Conservation (phyloP, 768 basidiomycete species). For the Galerina sulciceps region DNA sequence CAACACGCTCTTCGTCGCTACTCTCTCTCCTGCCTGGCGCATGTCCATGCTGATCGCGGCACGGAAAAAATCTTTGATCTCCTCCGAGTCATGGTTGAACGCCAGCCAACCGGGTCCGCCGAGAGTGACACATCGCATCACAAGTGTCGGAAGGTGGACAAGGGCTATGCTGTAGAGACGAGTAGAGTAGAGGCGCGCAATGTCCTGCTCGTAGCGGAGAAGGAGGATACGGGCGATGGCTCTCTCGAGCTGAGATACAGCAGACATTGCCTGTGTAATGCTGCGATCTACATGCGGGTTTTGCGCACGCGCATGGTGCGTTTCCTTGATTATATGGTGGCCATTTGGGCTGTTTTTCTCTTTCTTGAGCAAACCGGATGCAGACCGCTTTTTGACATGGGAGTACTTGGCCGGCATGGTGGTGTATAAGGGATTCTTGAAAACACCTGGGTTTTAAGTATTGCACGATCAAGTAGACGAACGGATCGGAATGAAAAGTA, state of each 20-base stretch:
- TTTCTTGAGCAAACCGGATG: slow-evolving; percentile 53
- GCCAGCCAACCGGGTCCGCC: slow-evolving; percentile 73
- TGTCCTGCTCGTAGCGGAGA: slow-evolving; percentile 75
- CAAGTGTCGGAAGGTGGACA: slow-evolving; percentile 68
- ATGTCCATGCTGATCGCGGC: slow-evolving; percentile 76
- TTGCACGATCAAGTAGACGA: too few relatives aligned
- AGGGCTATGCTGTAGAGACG: slow-evolving; percentile 68
- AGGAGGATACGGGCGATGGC: slow-evolving; percentile 71
- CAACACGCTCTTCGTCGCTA: slow-evolving; percentile 78
- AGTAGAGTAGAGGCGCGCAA: slow-evolving; percentile 74
- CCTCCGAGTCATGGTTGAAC: slow-evolving; percentile 67
- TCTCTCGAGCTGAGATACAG: slow-evolving; percentile 70
- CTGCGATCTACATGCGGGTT: slow-evolving; percentile 57
- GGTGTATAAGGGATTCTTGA: background rate
- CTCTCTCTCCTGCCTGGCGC: slow-evolving; percentile 76
- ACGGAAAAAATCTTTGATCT: slow-evolving; percentile 77
- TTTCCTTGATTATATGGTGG: slow-evolving; percentile 35
- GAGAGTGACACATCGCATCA: slow-evolving; percentile 64
- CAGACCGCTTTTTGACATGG: slow-evolving; percentile 70
- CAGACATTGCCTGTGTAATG: slow-evolving; percentile 58
- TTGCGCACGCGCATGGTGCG: slow-evolving; percentile 27
- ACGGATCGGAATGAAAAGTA: too few relatives aligned
- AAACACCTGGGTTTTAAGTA: background rate
- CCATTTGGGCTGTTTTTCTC: slow-evolving; percentile 34
- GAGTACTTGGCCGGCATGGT: slow-evolving; percentile 76